A percentile compares a stretch with the other conserved stretches of the same genome.
Conservation (phyloP, 192 early-diverging fungal species). For the Piromyces finnis region DNA sequence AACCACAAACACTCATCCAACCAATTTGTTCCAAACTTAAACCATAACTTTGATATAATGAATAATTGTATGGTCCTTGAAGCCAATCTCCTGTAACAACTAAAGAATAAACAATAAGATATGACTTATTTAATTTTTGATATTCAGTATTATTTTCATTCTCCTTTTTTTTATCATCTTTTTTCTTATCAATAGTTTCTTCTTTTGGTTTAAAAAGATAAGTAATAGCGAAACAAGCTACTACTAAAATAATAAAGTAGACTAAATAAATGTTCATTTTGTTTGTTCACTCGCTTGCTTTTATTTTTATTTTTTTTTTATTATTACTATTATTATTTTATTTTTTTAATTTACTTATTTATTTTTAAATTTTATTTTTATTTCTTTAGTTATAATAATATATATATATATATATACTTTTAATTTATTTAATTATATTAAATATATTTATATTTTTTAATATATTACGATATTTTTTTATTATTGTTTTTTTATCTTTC, state of each 20-base stretch:
- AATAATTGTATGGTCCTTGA: background rate
- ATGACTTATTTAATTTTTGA: background rate
- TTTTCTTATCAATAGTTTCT: background rate
- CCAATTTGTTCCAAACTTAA: background rate
- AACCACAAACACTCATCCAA: background rate
- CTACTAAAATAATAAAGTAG: background rate
- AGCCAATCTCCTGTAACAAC: background rate
- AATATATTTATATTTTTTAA: too few species aligned
- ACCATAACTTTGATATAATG: background rate
- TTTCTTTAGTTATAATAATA: too few species aligned
- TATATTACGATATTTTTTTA: too few species aligned
- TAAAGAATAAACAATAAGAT: background rate
- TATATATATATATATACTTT: too few species aligned
- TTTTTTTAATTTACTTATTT: too few species aligned
- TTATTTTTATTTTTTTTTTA: too few species aligned
- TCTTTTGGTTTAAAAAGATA: background rate
- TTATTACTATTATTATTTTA: too few species aligned
- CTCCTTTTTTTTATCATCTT: background rate
- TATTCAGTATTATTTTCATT: background rate
- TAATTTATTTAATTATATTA: too few species aligned
- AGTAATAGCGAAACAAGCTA: background rate
- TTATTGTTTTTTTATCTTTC: too few species aligned
- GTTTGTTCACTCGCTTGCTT: too few species aligned
- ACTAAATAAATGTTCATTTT: too few species aligned
- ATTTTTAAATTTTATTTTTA: too few species aligned